Evolutionary conservation across 139 green algal species (phyloP).

Genomic region (Picochlorum sp.): DNA sequence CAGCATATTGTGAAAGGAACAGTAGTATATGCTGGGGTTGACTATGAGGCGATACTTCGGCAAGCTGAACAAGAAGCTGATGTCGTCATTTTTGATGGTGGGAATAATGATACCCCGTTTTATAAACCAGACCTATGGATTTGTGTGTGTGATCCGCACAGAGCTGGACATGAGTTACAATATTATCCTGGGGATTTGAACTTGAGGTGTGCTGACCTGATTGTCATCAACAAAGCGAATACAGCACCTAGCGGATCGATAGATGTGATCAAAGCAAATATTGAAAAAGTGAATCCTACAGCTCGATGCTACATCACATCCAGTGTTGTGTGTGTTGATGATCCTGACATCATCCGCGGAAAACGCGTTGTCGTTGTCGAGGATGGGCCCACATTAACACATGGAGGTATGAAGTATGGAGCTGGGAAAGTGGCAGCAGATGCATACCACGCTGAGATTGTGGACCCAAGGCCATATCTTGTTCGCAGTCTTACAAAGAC

Average conservation of each 20-base stretch:
- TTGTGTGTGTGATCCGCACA: slow-evolving; percentile 31
- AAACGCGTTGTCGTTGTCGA: slow-evolving; percentile 33
- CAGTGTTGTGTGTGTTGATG: slow-evolving; percentile 23
- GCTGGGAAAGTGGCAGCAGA: slow-evolving; percentile 27
- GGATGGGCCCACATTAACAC: slow-evolving; percentile 36
- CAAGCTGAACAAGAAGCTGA: slow-evolving; percentile 37
- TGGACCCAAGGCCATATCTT: slow-evolving; percentile 34
- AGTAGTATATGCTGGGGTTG: slow-evolving; percentile 37
- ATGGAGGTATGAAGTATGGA: slow-evolving; percentile 30
- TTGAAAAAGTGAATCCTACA: slow-evolving; percentile 16
- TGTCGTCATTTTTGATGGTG: slow-evolving; percentile 38
- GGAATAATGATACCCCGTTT: slow-evolving; percentile 43
- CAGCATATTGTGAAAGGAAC: slow-evolving; percentile 39
- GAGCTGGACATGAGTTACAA: slow-evolving; percentile 20
- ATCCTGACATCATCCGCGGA: slow-evolving; percentile 23
- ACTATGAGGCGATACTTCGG: slow-evolving; percentile 37
- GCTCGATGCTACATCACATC: slow-evolving; percentile 27
- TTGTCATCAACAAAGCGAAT: slow-evolving; percentile 49
- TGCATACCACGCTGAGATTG: slow-evolving; percentile 31
- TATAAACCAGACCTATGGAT: slow-evolving; percentile 38
- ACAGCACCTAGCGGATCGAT: slow-evolving; percentile 28
- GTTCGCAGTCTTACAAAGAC: slow-evolving; percentile 18
- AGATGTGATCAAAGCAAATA: slow-evolving; percentile 18
- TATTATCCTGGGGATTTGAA: slow-evolving; percentile 39
- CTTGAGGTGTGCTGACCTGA: slow-evolving; percentile 28